These are phyloP conservation scores for Litchi chinensis DNA, from an alignment of 345 rosid species.

Conservation along the genomic window DNA sequence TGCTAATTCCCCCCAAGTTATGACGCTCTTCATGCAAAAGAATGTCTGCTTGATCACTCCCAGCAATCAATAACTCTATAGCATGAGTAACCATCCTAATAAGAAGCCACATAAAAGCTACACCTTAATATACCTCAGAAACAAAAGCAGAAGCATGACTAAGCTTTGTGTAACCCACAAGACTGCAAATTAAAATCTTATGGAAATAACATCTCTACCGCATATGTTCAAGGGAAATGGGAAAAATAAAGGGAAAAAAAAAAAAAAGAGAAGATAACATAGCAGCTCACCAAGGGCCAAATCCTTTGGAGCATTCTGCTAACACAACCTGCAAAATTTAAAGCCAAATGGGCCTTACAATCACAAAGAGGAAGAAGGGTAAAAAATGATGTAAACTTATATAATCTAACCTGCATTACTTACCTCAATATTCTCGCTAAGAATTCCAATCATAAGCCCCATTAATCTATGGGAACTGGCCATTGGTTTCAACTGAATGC, in stretches of 20 bases:
- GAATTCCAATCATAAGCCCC: slow-evolving; percentile 73
- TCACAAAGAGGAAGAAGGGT: background rate
- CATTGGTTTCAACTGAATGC: slow-evolving; percentile 70
- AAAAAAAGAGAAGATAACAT: slow-evolving; percentile 4
- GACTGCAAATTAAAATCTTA: background rate
- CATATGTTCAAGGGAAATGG: background rate
- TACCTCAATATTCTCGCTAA: slow-evolving; percentile 91
- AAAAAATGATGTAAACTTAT: background rate
- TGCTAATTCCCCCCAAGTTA: slow-evolving; percentile 73
- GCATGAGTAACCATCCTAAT: slow-evolving; percentile 95
- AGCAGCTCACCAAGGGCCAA: slow-evolving; percentile 87
- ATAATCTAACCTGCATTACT: slow-evolving; percentile 19
- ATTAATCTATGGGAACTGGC: slow-evolving; percentile 68
- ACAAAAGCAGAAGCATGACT: slow-evolving; percentile 2
- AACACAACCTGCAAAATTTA: slow-evolving; percentile 70
- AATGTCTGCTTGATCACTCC: slow-evolving; percentile 70
- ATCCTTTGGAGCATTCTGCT: slow-evolving; percentile 90
- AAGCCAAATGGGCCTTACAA: background rate
- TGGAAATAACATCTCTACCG: background rate
- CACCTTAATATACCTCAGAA: slow-evolving; percentile 9
- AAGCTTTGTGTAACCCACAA: slow-evolving; percentile 1
- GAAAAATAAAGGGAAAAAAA: background rate
- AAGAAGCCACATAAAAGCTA: slow-evolving; percentile 27
- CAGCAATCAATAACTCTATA: slow-evolving; percentile 79
- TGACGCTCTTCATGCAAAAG: slow-evolving; percentile 75